A percentile compares a stretch with the other conserved stretches of the same genome.
These are phyloP conservation scores for Gymnopilus junonius DNA, from an alignment of 768 basidiomycete genomes.

Conservation along the genomic window DNA sequence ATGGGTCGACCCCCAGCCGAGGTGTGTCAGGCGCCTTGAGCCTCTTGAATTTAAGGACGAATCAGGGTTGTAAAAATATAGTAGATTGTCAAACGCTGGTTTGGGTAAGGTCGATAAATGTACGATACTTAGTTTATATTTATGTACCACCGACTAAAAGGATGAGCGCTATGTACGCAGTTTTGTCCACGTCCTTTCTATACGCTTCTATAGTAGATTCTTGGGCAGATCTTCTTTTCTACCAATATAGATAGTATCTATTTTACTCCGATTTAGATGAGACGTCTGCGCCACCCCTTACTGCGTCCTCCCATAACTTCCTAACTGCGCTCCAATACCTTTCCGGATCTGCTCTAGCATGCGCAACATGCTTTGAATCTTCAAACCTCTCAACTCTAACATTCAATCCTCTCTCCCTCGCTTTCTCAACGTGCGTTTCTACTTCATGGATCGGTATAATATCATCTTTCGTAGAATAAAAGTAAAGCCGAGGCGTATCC, in stretches of 20 bases:
- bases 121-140: not conserved
- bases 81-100: no score
- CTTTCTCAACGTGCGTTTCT: constrained; percentile 37
- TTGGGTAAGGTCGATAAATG: no score
- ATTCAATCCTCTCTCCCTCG: constrained; percentile 34
- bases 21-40: constrained; percentile 31
- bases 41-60: constrained; percentile 19
- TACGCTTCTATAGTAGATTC: no score
- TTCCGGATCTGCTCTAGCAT: constrained; percentile 45
- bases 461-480: constrained; percentile 48
- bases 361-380: constrained; percentile 48
- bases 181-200: no score
- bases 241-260: not conserved
- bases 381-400: constrained; percentile 42
- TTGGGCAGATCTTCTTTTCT: not conserved
- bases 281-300: not conserved
- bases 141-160: no score
- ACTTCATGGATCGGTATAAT: constrained; percentile 42
- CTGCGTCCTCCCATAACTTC: constrained; percentile 40
- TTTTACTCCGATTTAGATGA: not conserved
- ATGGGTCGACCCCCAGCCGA: constrained; percentile 27
- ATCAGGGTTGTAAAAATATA: not conserved
- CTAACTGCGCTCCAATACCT: constrained; percentile 48
- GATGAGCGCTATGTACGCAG: not conserved
- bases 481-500: constrained; percentile 45